phyloP scores from a whole-genome alignment of 352 stramenopile genomes.

The Pythium dissimile region DNA sequence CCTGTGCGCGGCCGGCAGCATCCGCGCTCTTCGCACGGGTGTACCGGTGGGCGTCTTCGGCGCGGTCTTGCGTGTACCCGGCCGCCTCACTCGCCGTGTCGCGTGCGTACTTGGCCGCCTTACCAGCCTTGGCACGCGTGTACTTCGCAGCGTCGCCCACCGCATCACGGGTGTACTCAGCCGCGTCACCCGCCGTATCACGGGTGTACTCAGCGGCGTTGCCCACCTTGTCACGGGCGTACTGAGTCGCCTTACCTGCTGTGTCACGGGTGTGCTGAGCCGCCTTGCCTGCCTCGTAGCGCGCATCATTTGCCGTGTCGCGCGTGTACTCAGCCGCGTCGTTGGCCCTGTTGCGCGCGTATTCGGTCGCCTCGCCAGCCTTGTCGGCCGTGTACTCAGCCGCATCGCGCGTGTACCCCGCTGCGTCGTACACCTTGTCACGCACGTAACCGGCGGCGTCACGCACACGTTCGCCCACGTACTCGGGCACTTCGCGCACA shows the following conservation, averaged over 20 bases:
- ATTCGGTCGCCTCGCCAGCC: not conserved
- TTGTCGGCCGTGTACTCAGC: not conserved
- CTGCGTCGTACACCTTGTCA: slow-evolving; percentile 15
- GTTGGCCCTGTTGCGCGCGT: slow-evolving; percentile 1
- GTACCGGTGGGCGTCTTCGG: too few relatives aligned
- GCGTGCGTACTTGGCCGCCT: not conserved
- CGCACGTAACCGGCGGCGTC: slow-evolving; percentile 21
- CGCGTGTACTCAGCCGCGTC: slow-evolving; percentile 3
- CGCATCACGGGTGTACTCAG: slow-evolving; percentile 5
- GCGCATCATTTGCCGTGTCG: slow-evolving; percentile 2
- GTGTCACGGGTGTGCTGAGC: not conserved
- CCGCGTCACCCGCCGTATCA: not conserved
- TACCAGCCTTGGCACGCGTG: not conserved
- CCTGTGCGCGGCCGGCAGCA: too few relatives aligned
- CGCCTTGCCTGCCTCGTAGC: slow-evolving; percentile 1
- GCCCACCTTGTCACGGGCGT: slow-evolving; percentile 7
- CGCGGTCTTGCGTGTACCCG: too few relatives aligned
- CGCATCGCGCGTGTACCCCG: slow-evolving; percentile 7
- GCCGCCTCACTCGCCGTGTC: too few relatives aligned
- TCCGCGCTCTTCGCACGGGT: too few relatives aligned
- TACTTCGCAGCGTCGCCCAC: slow-evolving; percentile 19
- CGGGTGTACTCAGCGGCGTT: slow-evolving; percentile 20
- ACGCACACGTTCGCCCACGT: slow-evolving; percentile 22
- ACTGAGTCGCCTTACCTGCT: not conserved
- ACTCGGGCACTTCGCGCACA: slow-evolving; percentile 28